Evolutionary conservation across 768 basidiomycete species (phyloP), one percentile per base, ranked within the genome.

Genomic region (Psilocybe sp.): DNA sequence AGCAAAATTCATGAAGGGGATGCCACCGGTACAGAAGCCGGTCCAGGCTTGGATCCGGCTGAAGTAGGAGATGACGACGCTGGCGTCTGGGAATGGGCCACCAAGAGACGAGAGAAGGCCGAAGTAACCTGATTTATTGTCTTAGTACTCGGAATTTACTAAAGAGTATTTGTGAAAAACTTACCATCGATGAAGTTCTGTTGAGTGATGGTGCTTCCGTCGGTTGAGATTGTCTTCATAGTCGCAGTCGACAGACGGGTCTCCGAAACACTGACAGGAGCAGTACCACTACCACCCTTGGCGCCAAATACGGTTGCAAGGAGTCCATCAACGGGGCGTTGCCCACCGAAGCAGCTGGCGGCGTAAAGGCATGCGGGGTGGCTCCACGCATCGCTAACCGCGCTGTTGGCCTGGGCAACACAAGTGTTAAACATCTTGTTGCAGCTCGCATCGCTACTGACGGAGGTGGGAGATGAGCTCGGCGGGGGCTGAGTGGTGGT

Each of bases 161-260:
- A 8, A 11, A 2, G 11, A 28, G 4, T 1, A 20, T 8, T 28
- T 13, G 33, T 13, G 42, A 4, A 6, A 7, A 44, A 28, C 42
- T 20, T 45, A 45, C 44, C 44, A 13, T 45, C 44, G 2, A 45
- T 45, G 32, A 31, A 45, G 28, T 45, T 45, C 15, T 45, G 33
- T 10, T 13, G 5, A 33, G 44, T 45, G 32, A 45, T 34, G 1
- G 44, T 45, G 15, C 32, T 15, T 12, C 44, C 44, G 15, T 45
- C 36, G 3, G 44, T 19, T 5, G 44, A 45, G 11, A 45, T 45
- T n/a, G 7, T 33, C 44, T 13, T 34, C 12, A 45, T 11, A 12
- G 19, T 18, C 9, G 23, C 28, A 12, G 16, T 18, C 9, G 44
- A 45, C 2, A 45, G 44, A 28, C 23, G 23, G 7, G 23, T 28